Base-by-base conservation (phyloP, 441 rosid species). In the Breynia disticha region DNA sequence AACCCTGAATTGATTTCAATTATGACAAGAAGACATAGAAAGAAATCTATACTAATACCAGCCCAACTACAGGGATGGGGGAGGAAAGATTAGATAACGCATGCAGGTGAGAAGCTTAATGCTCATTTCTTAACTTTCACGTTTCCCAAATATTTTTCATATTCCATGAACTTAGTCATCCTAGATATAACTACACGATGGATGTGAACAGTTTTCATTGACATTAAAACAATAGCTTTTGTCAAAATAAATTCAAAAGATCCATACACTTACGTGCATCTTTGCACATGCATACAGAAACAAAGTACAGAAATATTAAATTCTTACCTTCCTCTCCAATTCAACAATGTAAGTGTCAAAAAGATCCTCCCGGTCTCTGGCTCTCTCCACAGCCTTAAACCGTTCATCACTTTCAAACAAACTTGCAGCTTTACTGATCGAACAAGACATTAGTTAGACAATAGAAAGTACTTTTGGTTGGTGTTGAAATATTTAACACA, bases 351-450 rank as follows among this genome's bases (percentile, higher is more conserved):
- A 85, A 71, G 73, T 70, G 56, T 87, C 97, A 69, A 76, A 81
- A 66, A 94, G 80, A 66, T 94, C 97, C 74, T 79, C 89, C 46
- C 91, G 84, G 44, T 94, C 99, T 73, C 95, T 79, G 24, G 67
- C 68, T 57, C 96, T 79, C 56, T 94, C 99, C 67, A 94, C 87
- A 60, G 86, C 99, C 69, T 85, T 85, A 70, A 84, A 89, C 48
- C 99, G 86, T 62, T 85, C 94, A 78, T 94, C 96, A 69, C 83
- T 76, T 72, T 87, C 97, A 76, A 94, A 83, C 72, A 94, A 68
- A 63, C 62, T 62, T 49, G 78, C 62, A 32, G 84, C 96, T 82
- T 94, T 89, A 75, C 99, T 91, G 87, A 69, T 59, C 15, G 51
- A 5, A n/a, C 35, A 48, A 14, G 28, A 50, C 51, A 19, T 16